These are phyloP conservation scores for Phaeosphaeria sp. DNA, from an alignment of 2,329 filamentous ascomycete species.

Conservation along the genomic window DNA sequence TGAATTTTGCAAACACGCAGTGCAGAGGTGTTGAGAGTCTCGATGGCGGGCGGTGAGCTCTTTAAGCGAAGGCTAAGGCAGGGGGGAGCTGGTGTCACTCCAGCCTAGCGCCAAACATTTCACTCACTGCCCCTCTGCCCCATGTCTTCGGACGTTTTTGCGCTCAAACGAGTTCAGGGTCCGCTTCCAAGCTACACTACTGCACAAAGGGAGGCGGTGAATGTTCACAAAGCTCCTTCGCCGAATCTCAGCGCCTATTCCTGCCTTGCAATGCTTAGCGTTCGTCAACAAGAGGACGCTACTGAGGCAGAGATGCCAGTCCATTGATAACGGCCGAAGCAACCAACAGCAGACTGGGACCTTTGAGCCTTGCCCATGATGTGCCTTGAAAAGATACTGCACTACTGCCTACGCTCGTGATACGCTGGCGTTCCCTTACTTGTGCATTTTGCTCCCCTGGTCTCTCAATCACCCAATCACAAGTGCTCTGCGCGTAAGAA, in stretches of 20 bases:
- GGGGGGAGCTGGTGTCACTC: slow-evolving; percentile 20
- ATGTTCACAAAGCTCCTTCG: neutral
- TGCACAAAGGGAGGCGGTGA: neutral
- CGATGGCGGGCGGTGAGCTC: slow-evolving; percentile 36
- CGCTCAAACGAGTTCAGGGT: neutral
- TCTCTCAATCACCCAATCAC: slow-evolving; percentile 4
- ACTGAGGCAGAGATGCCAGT: neutral
- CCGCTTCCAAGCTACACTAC: neutral
- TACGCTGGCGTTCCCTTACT: neutral
- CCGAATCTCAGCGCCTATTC: neutral
- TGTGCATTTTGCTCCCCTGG: neutral
- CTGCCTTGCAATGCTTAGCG: neutral
- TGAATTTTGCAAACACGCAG: slow-evolving; percentile 39
- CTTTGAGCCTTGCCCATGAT: too few relatives aligned
- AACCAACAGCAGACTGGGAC: neutral
- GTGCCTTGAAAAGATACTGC: neutral
- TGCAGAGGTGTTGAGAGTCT: slow-evolving; percentile 30
- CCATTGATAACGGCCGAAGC: neutral
- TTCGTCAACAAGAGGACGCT: neutral
- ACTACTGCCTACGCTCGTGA: neutral
- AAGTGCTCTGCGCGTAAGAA: slow-evolving; percentile 36
- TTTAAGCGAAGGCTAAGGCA: slow-evolving; percentile 28
- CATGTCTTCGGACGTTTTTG: neutral
- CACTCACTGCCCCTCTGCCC: slow-evolving; percentile 10
- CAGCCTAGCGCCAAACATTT: slow-evolving; percentile 28